A percentile compares a stretch with the other conserved stretches of the same genome.
These are phyloP conservation scores for Amanita jacksonii DNA, from an alignment of 768 basidiomycete genomes.

Conservation along the genomic window DNA sequence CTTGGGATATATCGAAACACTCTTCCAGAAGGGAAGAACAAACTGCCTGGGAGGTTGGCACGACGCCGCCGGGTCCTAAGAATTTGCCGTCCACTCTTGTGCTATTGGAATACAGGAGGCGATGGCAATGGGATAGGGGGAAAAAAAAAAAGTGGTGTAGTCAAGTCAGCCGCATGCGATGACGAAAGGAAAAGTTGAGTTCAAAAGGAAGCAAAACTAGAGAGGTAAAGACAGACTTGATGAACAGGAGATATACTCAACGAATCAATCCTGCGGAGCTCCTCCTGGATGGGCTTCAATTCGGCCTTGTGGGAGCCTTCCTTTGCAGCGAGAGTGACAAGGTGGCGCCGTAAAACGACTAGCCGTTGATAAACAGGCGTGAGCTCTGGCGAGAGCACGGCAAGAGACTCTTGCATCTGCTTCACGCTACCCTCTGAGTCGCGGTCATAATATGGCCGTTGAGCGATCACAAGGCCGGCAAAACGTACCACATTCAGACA, in stretches of 20 bases:
- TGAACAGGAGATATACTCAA: constrained; percentile 48
- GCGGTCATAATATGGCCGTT: not conserved
- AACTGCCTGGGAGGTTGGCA: constrained; percentile 87
- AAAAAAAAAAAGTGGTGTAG: too few relatives aligned
- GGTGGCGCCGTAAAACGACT: constrained; percentile 78
- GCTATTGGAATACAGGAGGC: constrained; percentile 25
- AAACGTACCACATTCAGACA: constrained; percentile 82
- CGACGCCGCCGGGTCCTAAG: constrained; percentile 79
- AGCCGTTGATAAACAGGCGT: constrained; percentile 85
- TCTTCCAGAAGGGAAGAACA: constrained; percentile 91
- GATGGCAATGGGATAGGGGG: too few relatives aligned
- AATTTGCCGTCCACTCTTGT: constrained; percentile 96
- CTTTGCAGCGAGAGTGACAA: constrained; percentile 82
- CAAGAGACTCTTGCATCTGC: constrained; percentile 74
- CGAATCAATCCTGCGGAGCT: constrained; percentile 93
- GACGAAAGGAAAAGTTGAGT: constrained; percentile 10
- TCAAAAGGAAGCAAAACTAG: constrained; percentile 14
- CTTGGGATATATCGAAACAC: constrained; percentile 91
- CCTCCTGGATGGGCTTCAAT: constrained; percentile 84
- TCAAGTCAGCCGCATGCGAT: constrained; percentile 9
- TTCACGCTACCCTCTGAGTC: constrained; percentile 62
- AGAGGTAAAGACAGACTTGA: constrained; percentile 23
- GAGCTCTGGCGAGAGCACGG: constrained; percentile 83
- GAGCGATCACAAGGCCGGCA: constrained; percentile 4
- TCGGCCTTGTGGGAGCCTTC: constrained; percentile 79